Evolutionary conservation across 2,329 filamentous ascomycete genomes (phyloP).

Genomic region (Sclerotinia spermophila): DNA sequence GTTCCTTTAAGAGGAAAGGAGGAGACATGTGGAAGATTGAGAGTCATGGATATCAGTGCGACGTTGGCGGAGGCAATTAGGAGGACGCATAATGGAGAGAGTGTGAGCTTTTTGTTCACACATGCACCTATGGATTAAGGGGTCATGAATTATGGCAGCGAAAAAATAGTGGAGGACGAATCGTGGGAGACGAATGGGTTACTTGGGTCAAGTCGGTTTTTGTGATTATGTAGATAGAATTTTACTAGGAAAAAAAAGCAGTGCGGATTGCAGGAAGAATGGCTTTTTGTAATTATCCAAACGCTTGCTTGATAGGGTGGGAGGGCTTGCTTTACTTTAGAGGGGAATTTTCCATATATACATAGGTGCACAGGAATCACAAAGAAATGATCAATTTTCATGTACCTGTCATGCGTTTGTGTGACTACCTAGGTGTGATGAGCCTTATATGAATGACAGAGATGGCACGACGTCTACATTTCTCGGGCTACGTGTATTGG

Average conservation of each 20-base stretch:
- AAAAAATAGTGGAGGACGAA: background rate
- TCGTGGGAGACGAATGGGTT: background rate
- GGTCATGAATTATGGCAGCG: background rate
- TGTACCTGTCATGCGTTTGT: too few species aligned
- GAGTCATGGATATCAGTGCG: conserved; percentile 88
- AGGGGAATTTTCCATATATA: conserved; percentile 1
- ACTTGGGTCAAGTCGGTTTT: background rate
- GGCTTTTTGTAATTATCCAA: background rate
- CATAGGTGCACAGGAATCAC: background rate
- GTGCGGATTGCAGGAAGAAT: background rate
- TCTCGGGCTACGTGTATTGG: background rate
- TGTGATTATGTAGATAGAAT: background rate
- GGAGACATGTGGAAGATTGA: conserved; percentile 71
- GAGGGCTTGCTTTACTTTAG: too few species aligned
- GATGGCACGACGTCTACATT: background rate
- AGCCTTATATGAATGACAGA: background rate
- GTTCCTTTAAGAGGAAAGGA: conserved; percentile 79
- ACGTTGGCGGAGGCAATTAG: conserved; percentile 72
- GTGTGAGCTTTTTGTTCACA: conserved; percentile 65
- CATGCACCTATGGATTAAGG: conserved; percentile 54
- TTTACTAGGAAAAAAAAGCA: background rate
- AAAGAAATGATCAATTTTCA: too few species aligned
- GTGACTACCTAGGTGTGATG: background rate
- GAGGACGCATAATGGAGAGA: conserved; percentile 65
- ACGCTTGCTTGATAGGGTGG: too few species aligned